Evolutionary conservation across 805 yeast species (phyloP).

Genomic region (Candida ficus): DNA sequence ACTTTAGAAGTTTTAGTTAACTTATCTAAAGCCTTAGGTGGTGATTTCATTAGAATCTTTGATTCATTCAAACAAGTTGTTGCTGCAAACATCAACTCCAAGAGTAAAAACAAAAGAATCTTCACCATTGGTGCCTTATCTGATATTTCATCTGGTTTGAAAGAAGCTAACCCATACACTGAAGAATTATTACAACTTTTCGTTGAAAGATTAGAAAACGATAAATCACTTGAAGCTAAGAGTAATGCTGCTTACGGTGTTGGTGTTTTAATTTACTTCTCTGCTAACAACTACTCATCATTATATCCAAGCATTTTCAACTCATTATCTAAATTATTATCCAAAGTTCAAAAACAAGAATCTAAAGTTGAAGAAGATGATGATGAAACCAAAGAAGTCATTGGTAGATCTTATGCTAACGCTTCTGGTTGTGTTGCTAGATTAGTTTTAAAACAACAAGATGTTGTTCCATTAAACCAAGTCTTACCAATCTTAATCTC

Average conservation of each 20-base stretch:
- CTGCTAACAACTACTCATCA: conserved; percentile 41
- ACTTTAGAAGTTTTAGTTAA: conserved; percentile 82
- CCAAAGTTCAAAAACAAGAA: conserved; percentile 73
- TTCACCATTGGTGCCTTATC: conserved; percentile 87
- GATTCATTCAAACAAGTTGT: conserved; percentile 64
- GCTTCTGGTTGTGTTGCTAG: conserved; percentile 97
- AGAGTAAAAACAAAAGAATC: conserved; percentile 70
- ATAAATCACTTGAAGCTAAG: conserved; percentile 80
- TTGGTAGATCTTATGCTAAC: conserved; percentile 83
- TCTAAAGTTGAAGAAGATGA: conserved; percentile 48
- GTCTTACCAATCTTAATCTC: conserved; percentile 68
- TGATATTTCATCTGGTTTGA: conserved; percentile 77
- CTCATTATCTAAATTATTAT: conserved; percentile 64
- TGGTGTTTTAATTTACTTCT: conserved; percentile 60
- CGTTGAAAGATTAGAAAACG: conserved; percentile 61
- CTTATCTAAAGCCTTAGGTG: conserved; percentile 70
- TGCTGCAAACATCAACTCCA: conserved; percentile 49
- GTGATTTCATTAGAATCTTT: conserved; percentile 72
- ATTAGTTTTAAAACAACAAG: conserved; percentile 69
- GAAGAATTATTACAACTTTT: conserved; percentile 70
- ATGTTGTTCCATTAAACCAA: conserved; percentile 70
- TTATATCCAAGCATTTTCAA: conserved; percentile 65
- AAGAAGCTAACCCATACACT: conserved; percentile 56
- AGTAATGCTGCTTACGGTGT: conserved; percentile 96
- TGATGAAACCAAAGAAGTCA: conserved; percentile 73